phyloP scores from a whole-genome alignment of 139 green algal species.

The Mychonastes homosphaera region DNA sequence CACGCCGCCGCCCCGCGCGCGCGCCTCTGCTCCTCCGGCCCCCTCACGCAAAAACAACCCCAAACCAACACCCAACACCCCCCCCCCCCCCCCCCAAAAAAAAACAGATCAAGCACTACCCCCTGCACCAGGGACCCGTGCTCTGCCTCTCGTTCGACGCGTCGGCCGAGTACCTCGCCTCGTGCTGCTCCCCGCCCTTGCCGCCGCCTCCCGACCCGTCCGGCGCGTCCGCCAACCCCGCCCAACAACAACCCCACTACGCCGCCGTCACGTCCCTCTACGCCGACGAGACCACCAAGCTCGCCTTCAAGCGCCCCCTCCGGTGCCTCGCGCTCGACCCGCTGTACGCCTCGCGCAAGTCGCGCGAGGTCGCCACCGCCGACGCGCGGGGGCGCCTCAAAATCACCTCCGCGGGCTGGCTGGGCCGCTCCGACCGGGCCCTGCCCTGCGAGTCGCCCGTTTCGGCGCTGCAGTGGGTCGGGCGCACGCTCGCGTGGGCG shows the following conservation, averaged over 20 bases:
- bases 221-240: too few species aligned
- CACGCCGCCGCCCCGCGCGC: too few species aligned
- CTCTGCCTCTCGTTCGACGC: constrained; percentile 72
- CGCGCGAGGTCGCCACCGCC: constrained; percentile 65
- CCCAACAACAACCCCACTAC: too few species aligned
- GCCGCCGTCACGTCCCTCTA: constrained; percentile 55
- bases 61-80: neutral
- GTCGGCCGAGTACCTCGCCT: constrained; percentile 63
- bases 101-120: constrained; percentile 36
- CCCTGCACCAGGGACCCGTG: constrained; percentile 49
- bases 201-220: too few species aligned
- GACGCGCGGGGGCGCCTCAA: constrained; percentile 51
- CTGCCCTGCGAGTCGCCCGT: constrained; percentile 62
- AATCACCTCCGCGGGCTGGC: constrained; percentile 76
- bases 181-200: too few species aligned
- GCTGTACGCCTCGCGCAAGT: constrained; percentile 50
- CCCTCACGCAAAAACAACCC: neutral
- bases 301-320: constrained; percentile 45
- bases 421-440: constrained; percentile 61
- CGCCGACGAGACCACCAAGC: constrained; percentile 35
- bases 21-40: neutral
- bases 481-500: constrained; percentile 74
- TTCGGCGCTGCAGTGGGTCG: constrained; percentile 51
- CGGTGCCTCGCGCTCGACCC: constrained; percentile 76
- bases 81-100: neutral